Evolutionary conservation across 129 eudicot genomes (phyloP).

Genomic region (Artemisia annua): DNA sequence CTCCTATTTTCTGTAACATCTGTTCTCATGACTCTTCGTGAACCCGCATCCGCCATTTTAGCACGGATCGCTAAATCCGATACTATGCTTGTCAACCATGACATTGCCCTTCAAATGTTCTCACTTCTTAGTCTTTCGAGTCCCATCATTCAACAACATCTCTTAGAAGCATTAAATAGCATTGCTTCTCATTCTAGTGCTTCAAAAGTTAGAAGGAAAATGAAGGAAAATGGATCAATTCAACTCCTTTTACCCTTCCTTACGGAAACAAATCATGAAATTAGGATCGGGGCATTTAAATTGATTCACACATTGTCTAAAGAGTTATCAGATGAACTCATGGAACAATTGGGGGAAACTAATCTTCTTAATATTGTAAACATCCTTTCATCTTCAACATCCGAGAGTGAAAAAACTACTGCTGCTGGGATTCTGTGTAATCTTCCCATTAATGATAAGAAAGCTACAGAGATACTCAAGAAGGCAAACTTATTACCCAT

Average conservation of each 20-base stretch:
- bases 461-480: constrained; percentile 63
- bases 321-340: constrained; percentile 54
- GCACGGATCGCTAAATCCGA: constrained; percentile 70
- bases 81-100: constrained; percentile 53
- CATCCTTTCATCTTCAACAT: constrained; percentile 48
- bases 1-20: constrained; percentile 94
- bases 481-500: constrained; percentile 61
- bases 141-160: constrained; percentile 60
- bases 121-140: constrained; percentile 76
- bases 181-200: constrained; percentile 61
- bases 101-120: constrained; percentile 76
- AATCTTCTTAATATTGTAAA: constrained; percentile 48
- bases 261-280: constrained; percentile 38
- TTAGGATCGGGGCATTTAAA: constrained; percentile 53
- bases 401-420: constrained; percentile 61
- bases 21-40: constrained; percentile 86
- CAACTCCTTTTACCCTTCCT: constrained; percentile 70
- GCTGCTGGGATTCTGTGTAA: constrained; percentile 75
- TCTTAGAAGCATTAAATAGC: constrained; percentile 70
- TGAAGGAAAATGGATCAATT: constrained; percentile 80
- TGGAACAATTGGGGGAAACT: constrained; percentile 57
- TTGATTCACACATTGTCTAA: constrained; percentile 60
- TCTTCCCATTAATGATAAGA: constrained; percentile 58
- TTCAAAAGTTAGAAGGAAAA: constrained; percentile 63
- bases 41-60: constrained; percentile 87